phyloP scores from a whole-genome alignment of 2,329 filamentous ascomycete genomes.

The Neonectria sp. region DNA sequence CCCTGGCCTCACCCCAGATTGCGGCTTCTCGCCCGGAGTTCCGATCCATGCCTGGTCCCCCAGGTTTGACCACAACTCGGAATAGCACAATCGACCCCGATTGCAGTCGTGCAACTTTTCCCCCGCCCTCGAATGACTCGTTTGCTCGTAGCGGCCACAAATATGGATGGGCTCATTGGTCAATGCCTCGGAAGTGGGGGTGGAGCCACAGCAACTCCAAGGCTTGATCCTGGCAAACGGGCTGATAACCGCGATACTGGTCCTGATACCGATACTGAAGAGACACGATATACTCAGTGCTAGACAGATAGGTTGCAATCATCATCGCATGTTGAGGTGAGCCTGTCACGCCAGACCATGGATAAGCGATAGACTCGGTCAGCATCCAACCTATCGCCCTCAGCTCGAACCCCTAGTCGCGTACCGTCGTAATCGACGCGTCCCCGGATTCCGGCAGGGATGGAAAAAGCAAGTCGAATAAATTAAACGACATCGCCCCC shows the following conservation, averaged over 20 bases:
- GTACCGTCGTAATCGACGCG: background rate
- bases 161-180: constrained; percentile 18
- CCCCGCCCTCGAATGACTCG: constrained; percentile 26
- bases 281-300: background rate
- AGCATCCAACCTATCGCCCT: constrained; percentile 3
- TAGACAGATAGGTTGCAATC: constrained; percentile 14
- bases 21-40: background rate
- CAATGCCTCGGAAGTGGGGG: constrained; percentile 28
- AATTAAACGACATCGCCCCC: constrained; percentile 8
- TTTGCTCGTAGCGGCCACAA: constrained; percentile 6
- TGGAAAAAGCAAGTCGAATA: constrained; percentile 21
- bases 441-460: constrained; percentile 11
- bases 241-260: constrained; percentile 24
- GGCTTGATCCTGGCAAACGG: constrained; percentile 12
- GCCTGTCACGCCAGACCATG: constrained; percentile 26
- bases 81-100: background rate
- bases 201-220: constrained; percentile 5
- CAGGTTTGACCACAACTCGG: constrained; percentile 7
- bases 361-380: constrained; percentile 24
- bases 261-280: constrained; percentile 4
- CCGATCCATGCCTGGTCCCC: background rate
- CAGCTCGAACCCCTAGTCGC: background rate
- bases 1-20: constrained; percentile 5
- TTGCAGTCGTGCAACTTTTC: background rate
- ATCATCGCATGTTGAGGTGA: constrained; percentile 27